Base-by-base conservation (phyloP, 1,284 basidiomycete species). In the Papiliotrema nemorosa region DNA sequence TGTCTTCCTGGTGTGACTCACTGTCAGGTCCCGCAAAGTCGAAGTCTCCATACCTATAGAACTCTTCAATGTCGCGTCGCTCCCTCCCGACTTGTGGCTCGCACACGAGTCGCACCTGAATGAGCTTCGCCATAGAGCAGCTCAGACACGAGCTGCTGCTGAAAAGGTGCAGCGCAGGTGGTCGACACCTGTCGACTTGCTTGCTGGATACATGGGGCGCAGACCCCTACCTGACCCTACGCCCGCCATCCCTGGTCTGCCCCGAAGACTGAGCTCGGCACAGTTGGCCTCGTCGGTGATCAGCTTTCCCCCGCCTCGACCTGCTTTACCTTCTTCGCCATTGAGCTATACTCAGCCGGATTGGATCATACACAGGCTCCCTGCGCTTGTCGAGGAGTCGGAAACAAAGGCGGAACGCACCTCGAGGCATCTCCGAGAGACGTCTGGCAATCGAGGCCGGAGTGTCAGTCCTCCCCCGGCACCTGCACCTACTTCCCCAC, bases 341-440 rank as follows among this genome's bases (percentile, higher is more conserved):
- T 33, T 16, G 31, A 16, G 18, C 1, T 54, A 54, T 41, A 29
- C 26, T 35, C 52, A 49, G 29, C 52, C 52, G 14, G 42, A 26
- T 12, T 50, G 41, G 36, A 35, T 39, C 31, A 20, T 54, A 16
- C 47, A 54, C 25, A 4, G 10, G 4, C 14, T 35, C 3, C 44
- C n/a, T n/a, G n/a, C 44, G 29, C 20, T n/a, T 5, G 24, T 45
- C 14, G 26, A 13, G 42, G 44, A 45, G 24, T 10, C 12, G n/a
- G 51, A 53, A 31, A 44, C 40, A 4, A 24, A 21, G 34, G 48
- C 52, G 3, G 44, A 49, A 13, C 24, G 44, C 22, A 49, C 44
- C 5, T 42, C 47, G 12, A n/a, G 52, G 22, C 52, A 54, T 49
- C 33, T 50, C 3, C 33, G 52, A 35, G 52, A 54, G 24, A 54